Evolutionary conservation across 148 eudicot genomes (phyloP).

Genomic region (Limonium bicolor): DNA sequence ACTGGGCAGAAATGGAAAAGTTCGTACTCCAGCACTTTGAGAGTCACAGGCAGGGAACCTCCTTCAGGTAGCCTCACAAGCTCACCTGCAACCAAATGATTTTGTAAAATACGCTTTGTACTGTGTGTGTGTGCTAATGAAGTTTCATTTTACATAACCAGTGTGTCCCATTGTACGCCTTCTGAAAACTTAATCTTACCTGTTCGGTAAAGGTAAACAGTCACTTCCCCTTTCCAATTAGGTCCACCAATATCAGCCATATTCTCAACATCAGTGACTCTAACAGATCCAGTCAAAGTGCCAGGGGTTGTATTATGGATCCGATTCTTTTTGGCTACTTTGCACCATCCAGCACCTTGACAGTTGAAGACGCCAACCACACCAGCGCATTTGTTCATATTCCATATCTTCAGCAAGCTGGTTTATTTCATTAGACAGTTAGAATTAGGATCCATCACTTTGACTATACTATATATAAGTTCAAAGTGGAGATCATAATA

Average conservation of each 20-base stretch:
- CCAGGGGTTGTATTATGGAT: constrained; percentile 78
- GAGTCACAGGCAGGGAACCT: constrained; percentile 64
- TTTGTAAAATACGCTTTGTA: too few relatives aligned
- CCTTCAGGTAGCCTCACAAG: constrained; percentile 49
- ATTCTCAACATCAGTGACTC: constrained; percentile 49
- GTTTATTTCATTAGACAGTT: too few relatives aligned
- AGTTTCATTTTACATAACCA: too few relatives aligned
- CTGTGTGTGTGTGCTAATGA: too few relatives aligned
- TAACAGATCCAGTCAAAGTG: constrained; percentile 48
- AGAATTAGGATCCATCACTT: too few relatives aligned
- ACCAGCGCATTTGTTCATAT: constrained; percentile 71
- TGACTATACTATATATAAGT: too few relatives aligned
- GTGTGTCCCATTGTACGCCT: too few relatives aligned
- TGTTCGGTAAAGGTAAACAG: constrained; percentile 47
- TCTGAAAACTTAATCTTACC: too few relatives aligned
- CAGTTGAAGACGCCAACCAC: constrained; percentile 93
- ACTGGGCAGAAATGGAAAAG: constrained; percentile 81
- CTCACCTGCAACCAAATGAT: too few relatives aligned
- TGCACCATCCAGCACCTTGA: constrained; percentile 99
- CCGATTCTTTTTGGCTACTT: constrained; percentile 54
- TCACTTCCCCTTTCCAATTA: constrained; percentile 60
- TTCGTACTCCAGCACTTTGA: constrained; percentile 77
- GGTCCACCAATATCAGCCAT: constrained; percentile 46
- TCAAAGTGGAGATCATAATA: too few relatives aligned
- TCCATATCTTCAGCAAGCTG: constrained; percentile 94